phyloP scores from a whole-genome alignment of 169 alveolate species.

The Eimeria maxima region DNA sequence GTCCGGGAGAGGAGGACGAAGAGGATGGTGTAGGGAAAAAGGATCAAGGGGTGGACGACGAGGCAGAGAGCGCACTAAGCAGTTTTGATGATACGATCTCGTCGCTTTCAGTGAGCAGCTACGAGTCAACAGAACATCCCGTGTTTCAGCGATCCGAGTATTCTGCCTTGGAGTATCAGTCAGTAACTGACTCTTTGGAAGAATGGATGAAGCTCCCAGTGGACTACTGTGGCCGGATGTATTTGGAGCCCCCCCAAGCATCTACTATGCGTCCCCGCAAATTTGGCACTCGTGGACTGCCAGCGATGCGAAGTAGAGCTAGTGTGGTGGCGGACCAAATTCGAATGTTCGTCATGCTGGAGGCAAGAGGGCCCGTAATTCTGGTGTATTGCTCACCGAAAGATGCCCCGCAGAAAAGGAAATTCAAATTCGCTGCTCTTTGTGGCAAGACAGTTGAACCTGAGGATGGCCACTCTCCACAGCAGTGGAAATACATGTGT shows the following conservation, averaged over 20 bases:
- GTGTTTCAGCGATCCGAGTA: conserved; percentile 36
- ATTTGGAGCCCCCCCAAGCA: conserved; percentile 11
- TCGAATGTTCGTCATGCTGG: conserved; percentile 60
- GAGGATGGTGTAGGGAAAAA: neutral
- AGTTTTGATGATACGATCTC: conserved; percentile 51
- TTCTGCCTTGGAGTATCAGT: conserved; percentile 56
- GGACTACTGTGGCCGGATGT: conserved; percentile 72
- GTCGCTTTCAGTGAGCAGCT: conserved; percentile 19
- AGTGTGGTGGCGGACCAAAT: neutral
- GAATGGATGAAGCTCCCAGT: conserved; percentile 72
- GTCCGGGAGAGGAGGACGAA: conserved; percentile 39
- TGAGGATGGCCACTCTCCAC: neutral
- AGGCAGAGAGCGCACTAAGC: neutral
- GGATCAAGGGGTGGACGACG: conserved; percentile 27
- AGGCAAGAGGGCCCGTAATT: conserved; percentile 67
- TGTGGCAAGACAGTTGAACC: neutral
- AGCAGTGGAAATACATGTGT: conserved; percentile 53
- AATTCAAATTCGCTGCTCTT: neutral
- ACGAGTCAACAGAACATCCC: conserved; percentile 49
- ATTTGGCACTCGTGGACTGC: conserved; percentile 33
- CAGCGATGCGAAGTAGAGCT: conserved; percentile 7
- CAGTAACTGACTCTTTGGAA: conserved; percentile 26
- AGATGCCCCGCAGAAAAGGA: neutral
- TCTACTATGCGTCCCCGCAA: conserved; percentile 2
- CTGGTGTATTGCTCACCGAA: conserved; percentile 37